Evolutionary conservation across 2,329 filamentous ascomycete species (phyloP).

Genomic region (Aspergillus latus): DNA sequence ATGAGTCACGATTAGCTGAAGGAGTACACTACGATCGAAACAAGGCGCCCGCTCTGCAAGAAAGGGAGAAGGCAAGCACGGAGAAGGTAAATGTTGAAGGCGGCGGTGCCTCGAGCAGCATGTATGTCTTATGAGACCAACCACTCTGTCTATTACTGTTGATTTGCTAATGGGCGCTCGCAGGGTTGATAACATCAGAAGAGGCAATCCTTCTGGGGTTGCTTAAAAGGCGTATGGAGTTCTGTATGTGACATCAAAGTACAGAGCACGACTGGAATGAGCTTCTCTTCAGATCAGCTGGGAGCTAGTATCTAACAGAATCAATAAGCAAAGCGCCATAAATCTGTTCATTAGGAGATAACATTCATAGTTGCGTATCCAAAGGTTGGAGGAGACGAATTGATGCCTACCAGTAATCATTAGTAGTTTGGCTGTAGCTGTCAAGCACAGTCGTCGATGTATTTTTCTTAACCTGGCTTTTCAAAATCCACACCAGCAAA

Average conservation of each 20-base stretch:
- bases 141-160: background rate
- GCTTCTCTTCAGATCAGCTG: too few relatives aligned
- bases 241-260: background rate
- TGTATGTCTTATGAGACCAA: background rate
- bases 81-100: slow-evolving; percentile 10
- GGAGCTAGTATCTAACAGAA: too few relatives aligned
- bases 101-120: background rate
- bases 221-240: background rate
- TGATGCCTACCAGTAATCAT: too few relatives aligned
- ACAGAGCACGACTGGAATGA: too few relatives aligned
- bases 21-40: slow-evolving; percentile 1
- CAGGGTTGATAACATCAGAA: slow-evolving; percentile 1
- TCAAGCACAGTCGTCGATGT: too few relatives aligned
- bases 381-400: too few relatives aligned
- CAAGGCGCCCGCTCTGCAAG: slow-evolving; percentile 2
- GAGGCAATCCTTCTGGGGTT: background rate
- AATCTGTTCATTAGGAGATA: too few relatives aligned
- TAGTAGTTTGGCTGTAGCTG: too few relatives aligned
- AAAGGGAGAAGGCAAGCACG: slow-evolving; percentile 1
- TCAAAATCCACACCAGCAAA: too few relatives aligned
- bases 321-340: too few relatives aligned
- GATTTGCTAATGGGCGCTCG: background rate
- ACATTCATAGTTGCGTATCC: too few relatives aligned
- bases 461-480: too few relatives aligned
- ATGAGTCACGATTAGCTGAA: slow-evolving; percentile 1